These are phyloP conservation scores for Papiliotrema nemorosa DNA, from an alignment of 1,284 basidiomycete species.

Conservation along the genomic window DNA sequence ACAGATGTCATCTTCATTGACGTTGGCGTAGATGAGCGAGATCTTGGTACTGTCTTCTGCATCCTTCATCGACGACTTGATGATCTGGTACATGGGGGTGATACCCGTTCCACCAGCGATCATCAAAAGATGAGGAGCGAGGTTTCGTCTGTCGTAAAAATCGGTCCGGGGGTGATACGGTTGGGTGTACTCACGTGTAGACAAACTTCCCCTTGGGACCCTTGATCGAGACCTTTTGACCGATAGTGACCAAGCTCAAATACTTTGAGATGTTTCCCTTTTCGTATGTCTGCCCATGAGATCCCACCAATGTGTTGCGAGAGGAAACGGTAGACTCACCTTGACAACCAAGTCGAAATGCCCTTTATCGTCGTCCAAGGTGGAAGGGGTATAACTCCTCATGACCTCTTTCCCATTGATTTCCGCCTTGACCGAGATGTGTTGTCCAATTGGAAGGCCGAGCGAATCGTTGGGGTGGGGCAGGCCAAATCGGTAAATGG, in stretches of 20 bases:
- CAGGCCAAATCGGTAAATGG: slow-evolving; percentile 90
- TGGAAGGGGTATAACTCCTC: slow-evolving; percentile 92
- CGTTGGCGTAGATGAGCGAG: slow-evolving; percentile 92
- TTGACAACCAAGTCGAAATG: slow-evolving; percentile 97
- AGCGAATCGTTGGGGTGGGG: slow-evolving; percentile 70
- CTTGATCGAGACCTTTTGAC: slow-evolving; percentile 81
- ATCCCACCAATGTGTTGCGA: not conserved
- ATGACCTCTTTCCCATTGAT: slow-evolving; percentile 86
- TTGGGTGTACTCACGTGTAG: slow-evolving; percentile 58
- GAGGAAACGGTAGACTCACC: slow-evolving; percentile 52
- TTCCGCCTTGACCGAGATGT: slow-evolving; percentile 86
- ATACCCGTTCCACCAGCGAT: slow-evolving; percentile 92
- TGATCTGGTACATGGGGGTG: slow-evolving; percentile 97
- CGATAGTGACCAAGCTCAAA: slow-evolving; percentile 74
- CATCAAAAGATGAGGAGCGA: slow-evolving; percentile 81
- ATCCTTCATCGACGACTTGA: slow-evolving; percentile 79
- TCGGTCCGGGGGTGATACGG: too few relatives aligned
- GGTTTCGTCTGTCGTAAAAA: slow-evolving; percentile 51
- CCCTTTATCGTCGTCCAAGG: slow-evolving; percentile 84
- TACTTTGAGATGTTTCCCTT: slow-evolving; percentile 92
- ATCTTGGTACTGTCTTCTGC: slow-evolving; percentile 75
- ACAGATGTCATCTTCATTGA: slow-evolving; percentile 77
- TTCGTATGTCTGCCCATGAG: slow-evolving; percentile 71
- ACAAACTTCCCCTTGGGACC: slow-evolving; percentile 94
- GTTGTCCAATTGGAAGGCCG: slow-evolving; percentile 93